phyloP scores from a whole-genome alignment of 2,329 filamentous ascomycete species.

The Exutisphaerella laricina region DNA sequence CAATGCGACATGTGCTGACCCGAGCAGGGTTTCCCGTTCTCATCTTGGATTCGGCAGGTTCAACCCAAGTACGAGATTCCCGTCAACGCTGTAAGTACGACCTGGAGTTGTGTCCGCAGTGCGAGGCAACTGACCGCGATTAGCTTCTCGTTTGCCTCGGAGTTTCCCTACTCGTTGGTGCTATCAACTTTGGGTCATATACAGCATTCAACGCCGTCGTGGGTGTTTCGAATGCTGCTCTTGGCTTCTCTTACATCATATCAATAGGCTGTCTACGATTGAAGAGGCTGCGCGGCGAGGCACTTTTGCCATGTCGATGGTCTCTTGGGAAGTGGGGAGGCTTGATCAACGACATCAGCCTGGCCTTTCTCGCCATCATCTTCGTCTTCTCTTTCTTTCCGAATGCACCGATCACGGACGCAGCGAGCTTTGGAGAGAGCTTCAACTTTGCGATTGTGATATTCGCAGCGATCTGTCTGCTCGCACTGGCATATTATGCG shows the following conservation, averaged over 20 bases:
- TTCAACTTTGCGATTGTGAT: slow-evolving; percentile 34
- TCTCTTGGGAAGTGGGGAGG: slow-evolving; percentile 32
- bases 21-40: slow-evolving; percentile 31
- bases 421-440: slow-evolving; percentile 21
- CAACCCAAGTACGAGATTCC: slow-evolving; percentile 29
- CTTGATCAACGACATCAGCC: slow-evolving; percentile 31
- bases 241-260: slow-evolving; percentile 33
- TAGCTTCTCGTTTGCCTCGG: slow-evolving; percentile 27
- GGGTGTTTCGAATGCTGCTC: slow-evolving; percentile 35
- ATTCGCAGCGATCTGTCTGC: slow-evolving; percentile 23
- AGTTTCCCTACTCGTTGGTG: slow-evolving; percentile 33
- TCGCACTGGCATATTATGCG: slow-evolving; percentile 27
- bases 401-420: slow-evolving; percentile 16
- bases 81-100: slow-evolving; percentile 29
- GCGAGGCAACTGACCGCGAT: too few species aligned
- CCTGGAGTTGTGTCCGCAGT: too few species aligned
- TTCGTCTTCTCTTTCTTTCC: slow-evolving; percentile 36
- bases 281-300: slow-evolving; percentile 29
- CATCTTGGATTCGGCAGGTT: slow-evolving; percentile 31
- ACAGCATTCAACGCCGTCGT: slow-evolving; percentile 39
- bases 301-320: slow-evolving; percentile 30
- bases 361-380: slow-evolving; percentile 28
- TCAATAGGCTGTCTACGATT: slow-evolving; percentile 31
- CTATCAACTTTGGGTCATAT: slow-evolving; percentile 40
- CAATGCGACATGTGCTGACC: slow-evolving; percentile 8